Base-by-base conservation (phyloP, 169 alveolate species). In the Plasmodium cynomolgi region DNA sequence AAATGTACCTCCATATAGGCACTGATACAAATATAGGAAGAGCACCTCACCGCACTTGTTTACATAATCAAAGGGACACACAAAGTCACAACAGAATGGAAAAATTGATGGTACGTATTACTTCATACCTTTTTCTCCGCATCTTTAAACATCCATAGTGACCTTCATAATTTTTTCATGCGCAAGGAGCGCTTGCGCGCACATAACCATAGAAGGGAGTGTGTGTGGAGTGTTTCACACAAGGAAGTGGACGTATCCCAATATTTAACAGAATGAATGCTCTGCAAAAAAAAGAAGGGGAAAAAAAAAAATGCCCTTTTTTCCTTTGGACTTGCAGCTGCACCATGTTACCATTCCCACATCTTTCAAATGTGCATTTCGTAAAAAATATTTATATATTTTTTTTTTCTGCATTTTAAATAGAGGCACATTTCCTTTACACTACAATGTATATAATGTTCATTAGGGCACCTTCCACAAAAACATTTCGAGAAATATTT, bases 391-490 rank as follows among this genome's bases (percentile, higher is more conserved):
- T 29, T 29, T 41, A 11, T 29, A 37, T 20, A 81, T 50, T 81
- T 81, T 56, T 17, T 39, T 50, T 56, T 50, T 82, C 54, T 80
- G 50, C 58, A 80, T 80, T 80, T 82, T 56, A 54, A 82, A 29
- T 54, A 11, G 17, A 82, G 5, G 23, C 17, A 47, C 58, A 81
- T 81, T 47, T 81, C 37, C 15, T 23, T 68, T 81, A 23, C 31
- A 26, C 31, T 81, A 81, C 56, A 26, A 81, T 39, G 23, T 20
- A 37, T 80, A 37, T 82, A 23, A 31, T 82, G 68, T 82, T 29
- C 71, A 81, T 82, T 50, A 82, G 71, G 71, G 72, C 17, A 54
- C 71, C 20, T 82, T 82, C 23, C 80, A 37, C 71, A 82, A 29
- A 15, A 6, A 23, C 20, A 80, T n/a, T 29, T 56, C 11, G 77